A percentile compares a stretch with the other conserved stretches of the same genome.
Evolutionary conservation across 306 rosid genomes (phyloP).

Genomic region (Mimosa bimucronata): DNA sequence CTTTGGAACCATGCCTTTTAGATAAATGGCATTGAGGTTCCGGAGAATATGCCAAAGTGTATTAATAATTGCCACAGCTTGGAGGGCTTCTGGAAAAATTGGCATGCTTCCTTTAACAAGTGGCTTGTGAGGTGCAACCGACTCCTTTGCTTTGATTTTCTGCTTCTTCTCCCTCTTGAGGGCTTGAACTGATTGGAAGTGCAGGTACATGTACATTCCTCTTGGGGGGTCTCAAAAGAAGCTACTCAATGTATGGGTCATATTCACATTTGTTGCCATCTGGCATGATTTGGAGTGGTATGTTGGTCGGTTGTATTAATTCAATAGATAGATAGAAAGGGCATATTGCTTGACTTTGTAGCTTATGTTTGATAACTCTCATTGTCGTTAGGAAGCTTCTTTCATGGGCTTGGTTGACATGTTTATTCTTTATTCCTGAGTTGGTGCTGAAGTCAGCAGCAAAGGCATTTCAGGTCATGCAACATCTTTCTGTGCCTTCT

Average conservation of each 20-base stretch:
- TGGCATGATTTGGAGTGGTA: conserved; percentile 99
- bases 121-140: conserved; percentile 91
- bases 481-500: conserved; percentile 9
- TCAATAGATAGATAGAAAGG: conserved; percentile 33
- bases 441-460: conserved; percentile 75
- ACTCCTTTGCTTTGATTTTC: conserved; percentile 29
- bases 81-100: conserved; percentile 94
- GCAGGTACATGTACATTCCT: conserved; percentile 92
- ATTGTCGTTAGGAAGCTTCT: conserved; percentile 83
- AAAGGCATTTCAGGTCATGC: conserved; percentile 70
- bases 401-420: conserved; percentile 97
- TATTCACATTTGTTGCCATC: conserved; percentile 90
- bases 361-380: conserved; percentile 39
- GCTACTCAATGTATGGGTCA: conserved; percentile 81
- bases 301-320: conserved; percentile 34
- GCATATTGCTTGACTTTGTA: conserved; percentile 29
- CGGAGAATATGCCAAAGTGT: conserved; percentile 97
- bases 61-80: conserved; percentile 84
- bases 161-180: conserved; percentile 26
- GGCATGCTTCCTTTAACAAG: conserved; percentile 99
- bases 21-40: conserved; percentile 86
- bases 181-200: conserved; percentile 37
- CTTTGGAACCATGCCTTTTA: conserved; percentile 41
- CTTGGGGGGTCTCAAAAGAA: conserved; percentile 85
- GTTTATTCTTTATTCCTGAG: conserved; percentile 90